A percentile compares a stretch with the other conserved stretches of the same genome.
phyloP scores from a whole-genome alignment of 2,329 filamentous ascomycete genomes.

The Colletotrichum cuscutae region DNA sequence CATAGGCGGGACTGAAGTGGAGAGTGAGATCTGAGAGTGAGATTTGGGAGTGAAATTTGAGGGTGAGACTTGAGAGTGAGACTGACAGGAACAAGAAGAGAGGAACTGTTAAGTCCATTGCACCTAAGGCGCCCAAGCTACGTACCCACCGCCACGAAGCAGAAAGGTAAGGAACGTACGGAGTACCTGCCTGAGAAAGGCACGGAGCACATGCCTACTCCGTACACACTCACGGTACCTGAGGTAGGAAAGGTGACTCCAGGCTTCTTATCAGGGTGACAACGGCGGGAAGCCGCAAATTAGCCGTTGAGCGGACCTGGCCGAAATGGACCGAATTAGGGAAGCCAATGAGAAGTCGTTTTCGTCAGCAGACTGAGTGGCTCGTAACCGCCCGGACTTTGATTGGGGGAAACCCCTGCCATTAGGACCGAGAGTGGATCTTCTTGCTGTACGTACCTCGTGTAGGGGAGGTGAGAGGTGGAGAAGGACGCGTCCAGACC shows the following conservation, averaged over 20 bases:
- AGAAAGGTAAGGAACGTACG: too few species aligned
- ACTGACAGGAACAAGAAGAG: too few species aligned
- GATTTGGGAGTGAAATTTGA: too few species aligned
- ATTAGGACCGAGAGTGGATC: constrained; percentile 1
- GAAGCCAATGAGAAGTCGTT: background rate
- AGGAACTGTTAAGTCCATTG: too few species aligned
- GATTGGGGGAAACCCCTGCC: constrained; percentile 9
- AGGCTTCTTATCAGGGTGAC: background rate
- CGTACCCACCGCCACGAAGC: too few species aligned
- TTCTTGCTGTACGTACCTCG: background rate
- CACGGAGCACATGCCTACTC: background rate
- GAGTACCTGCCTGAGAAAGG: too few species aligned
- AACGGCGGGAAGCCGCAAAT: background rate
- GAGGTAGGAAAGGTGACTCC: too few species aligned
- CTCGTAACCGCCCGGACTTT: background rate
- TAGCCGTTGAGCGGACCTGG: constrained; percentile 11
- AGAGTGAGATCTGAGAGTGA: too few species aligned
- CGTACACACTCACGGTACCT: background rate
- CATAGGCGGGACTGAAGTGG: too few species aligned
- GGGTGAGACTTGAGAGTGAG: too few species aligned
- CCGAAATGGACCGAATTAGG: constrained; percentile 5
- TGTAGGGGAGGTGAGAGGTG: background rate
- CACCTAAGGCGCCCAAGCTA: too few species aligned
- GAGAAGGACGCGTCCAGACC: constrained; percentile 14
- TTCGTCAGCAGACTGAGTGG: background rate